Conservation (phyloP, 2,329 filamentous ascomycete species). For the Beauveria brongniartii region DNA sequence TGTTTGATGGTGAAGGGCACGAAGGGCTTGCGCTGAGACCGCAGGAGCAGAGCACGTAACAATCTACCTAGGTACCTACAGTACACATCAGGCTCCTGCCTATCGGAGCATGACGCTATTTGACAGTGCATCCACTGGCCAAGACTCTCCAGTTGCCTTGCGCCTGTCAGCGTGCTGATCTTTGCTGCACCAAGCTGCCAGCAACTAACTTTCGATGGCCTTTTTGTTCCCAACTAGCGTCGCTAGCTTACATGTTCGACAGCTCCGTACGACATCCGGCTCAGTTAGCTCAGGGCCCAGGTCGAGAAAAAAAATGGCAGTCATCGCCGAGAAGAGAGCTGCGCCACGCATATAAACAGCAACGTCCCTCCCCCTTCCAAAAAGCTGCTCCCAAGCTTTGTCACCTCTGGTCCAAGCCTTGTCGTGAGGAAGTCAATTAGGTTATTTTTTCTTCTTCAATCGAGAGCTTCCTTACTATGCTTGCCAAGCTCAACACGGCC, state of each 20-base stretch:
- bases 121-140: background rate
- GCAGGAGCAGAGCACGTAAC: background rate
- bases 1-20: constrained; percentile 1
- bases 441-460: background rate
- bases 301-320: background rate
- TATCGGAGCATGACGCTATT: background rate
- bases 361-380: background rate
- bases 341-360: constrained; percentile 1
- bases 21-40: constrained; percentile 3
- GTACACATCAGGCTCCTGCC: background rate
- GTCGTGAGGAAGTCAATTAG: background rate
- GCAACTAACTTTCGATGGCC: background rate
- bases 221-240: background rate
- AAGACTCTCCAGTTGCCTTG: background rate
- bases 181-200: background rate
- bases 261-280: background rate
- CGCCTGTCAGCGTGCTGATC: constrained; percentile 8
- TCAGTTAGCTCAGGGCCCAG: background rate
- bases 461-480: constrained; percentile 17
- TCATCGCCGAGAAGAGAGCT: background rate
- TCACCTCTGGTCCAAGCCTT: background rate
- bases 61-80: background rate
- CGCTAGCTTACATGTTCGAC: background rate
- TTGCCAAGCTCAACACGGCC: constrained; percentile 29
- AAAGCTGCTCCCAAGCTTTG: background rate